A percentile compares a stretch with the other conserved stretches of the same genome.
These are phyloP conservation scores for Wickerhamiella vanderwaltii DNA, from an alignment of 805 yeast genomes.

Conservation along the genomic window DNA sequence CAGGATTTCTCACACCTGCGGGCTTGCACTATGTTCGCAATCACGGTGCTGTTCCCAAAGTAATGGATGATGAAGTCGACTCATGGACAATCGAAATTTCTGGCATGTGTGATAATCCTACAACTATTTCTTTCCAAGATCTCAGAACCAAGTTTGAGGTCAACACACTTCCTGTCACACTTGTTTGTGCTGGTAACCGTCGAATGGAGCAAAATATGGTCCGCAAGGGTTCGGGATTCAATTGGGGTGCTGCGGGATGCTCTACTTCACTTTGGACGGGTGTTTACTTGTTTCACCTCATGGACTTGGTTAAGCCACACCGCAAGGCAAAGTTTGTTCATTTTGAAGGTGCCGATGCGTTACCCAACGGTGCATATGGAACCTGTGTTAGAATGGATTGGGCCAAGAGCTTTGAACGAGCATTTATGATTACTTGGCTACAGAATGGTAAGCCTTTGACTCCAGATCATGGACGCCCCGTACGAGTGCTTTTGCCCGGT, in stretches of 20 bases:
- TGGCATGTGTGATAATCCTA: constrained; percentile 28
- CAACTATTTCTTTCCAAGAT: constrained; percentile 20
- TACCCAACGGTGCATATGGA: constrained; percentile 23
- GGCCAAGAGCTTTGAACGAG: constrained; percentile 28
- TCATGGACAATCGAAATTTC: constrained; percentile 26
- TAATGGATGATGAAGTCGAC: constrained; percentile 19
- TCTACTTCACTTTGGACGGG: constrained; percentile 31
- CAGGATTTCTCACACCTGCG: constrained; percentile 29
- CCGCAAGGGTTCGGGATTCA: constrained; percentile 28
- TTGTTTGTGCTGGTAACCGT: constrained; percentile 31
- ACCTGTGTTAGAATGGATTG: constrained; percentile 27
- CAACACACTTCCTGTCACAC: constrained; percentile 28
- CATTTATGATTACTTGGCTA: constrained; percentile 28
- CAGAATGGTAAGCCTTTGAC: constrained; percentile 29
- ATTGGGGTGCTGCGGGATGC: constrained; percentile 30
- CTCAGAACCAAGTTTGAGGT: constrained; percentile 24
- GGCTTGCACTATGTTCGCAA: constrained; percentile 29
- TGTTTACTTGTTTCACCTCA: constrained; percentile 25
- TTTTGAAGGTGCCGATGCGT: constrained; percentile 29
- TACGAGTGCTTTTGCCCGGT: constrained; percentile 31
- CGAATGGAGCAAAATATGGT: constrained; percentile 30
- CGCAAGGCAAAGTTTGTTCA: constrained; percentile 26
- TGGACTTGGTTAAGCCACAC: constrained; percentile 24
- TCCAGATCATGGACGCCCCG: constrained; percentile 31
- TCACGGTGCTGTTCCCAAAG: constrained; percentile 28